Evolutionary conservation across 371 early-diverging fungal genomes (phyloP).

Genomic region (Umbelopsis sp.): DNA sequence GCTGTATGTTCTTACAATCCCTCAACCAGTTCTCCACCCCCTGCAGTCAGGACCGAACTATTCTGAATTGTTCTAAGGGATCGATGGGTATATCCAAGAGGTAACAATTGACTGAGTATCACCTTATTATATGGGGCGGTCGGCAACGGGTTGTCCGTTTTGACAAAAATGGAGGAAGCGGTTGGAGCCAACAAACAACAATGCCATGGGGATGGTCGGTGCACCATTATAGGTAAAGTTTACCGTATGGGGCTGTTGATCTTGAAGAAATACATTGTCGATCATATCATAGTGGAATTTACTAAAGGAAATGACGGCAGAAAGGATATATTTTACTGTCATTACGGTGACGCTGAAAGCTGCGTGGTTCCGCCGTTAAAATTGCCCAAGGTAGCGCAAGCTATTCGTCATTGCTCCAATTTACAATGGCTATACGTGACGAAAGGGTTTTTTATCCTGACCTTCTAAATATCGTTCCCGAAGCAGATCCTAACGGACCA

Average conservation of each 20-base stretch:
- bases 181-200: no score
- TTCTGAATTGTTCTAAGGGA: neutral
- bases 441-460: neutral
- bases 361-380: no score
- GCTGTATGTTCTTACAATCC: neutral
- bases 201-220: no score
- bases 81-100: no score
- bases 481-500: neutral
- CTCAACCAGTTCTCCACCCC: no score
- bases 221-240: neutral
- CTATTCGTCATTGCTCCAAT: no score
- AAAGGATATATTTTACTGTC: constrained; percentile 60
- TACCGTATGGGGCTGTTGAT: neutral
- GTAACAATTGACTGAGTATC: no score
- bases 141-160: no score
- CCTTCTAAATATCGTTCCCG: neutral
- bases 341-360: constrained; percentile 61
- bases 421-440: no score
- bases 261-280: constrained; percentile 47
- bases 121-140: no score
- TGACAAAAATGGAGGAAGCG: no score
- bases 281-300: constrained; percentile 65
- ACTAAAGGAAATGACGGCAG: constrained; percentile 59
- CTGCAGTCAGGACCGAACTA: neutral
- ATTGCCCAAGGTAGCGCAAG: no score